Conservation (phyloP, 225 moss, liverwort and hornwort genomes). For the Sphagnum contortum region DNA sequence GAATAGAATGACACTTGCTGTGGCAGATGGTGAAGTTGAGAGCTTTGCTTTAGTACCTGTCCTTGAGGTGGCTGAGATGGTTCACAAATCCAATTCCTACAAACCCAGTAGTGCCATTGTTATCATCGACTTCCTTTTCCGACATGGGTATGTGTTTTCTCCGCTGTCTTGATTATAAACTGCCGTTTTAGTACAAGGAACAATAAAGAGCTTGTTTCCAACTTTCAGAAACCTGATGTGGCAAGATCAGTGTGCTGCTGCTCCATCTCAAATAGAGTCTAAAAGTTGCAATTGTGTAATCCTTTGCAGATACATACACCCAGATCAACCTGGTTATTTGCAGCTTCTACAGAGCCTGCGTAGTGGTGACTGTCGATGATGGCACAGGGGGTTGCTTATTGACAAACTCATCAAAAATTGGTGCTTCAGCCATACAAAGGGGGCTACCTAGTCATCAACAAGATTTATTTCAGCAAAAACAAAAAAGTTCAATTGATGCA, state of each 20-base stretch:
- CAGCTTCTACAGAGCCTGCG: conserved; percentile 71
- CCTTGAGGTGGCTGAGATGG: conserved; percentile 42
- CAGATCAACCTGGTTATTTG: conserved; percentile 82
- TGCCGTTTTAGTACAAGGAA: no score
- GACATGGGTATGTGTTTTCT: conserved; percentile 54
- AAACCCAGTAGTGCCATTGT: conserved; percentile 90
- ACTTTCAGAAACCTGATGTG: not conserved
- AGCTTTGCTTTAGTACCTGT: conserved; percentile 64
- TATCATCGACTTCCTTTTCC: conserved; percentile 75
- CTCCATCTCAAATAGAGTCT: not conserved
- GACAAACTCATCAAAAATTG: no score
- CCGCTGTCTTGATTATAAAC: no score
- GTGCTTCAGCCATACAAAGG: no score
- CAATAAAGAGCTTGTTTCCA: no score
- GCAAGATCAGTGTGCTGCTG: not conserved
- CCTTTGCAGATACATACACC: conserved; percentile 53
- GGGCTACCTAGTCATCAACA: no score
- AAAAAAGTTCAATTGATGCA: no score
- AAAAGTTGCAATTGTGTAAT: not conserved
- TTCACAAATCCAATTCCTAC: conserved; percentile 55
- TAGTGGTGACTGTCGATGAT: conserved; percentile 47
- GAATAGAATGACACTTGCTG: not conserved
- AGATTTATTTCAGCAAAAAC: no score
- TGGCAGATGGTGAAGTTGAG: conserved; percentile 88
- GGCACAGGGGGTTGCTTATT: no score